Percentiles rank a stretch among this genome's conserved stretches.
These are phyloP conservation scores for Gentiana straminea DNA, from an alignment of 257 asterid genomes.

Conservation along the genomic window DNA sequence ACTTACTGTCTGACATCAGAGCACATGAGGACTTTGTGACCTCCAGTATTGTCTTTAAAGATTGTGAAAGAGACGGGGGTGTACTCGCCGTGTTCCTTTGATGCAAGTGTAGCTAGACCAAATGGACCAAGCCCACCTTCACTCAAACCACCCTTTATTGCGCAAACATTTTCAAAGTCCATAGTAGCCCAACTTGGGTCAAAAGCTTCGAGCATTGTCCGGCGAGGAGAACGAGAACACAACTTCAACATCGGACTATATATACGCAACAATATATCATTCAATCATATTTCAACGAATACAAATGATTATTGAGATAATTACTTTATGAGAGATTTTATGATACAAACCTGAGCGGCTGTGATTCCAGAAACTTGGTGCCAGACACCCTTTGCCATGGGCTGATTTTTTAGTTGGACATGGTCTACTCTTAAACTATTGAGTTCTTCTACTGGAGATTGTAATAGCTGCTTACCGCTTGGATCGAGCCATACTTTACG, in stretches of 20 bases:
- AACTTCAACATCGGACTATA: constrained; percentile 24
- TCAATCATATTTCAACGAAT: constrained; percentile 22
- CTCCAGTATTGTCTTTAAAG: background rate
- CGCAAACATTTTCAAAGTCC: no score
- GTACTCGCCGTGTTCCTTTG: constrained; percentile 44
- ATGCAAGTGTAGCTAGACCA: constrained; percentile 30
- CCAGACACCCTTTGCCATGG: constrained; percentile 16
- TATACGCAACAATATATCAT: constrained; percentile 36
- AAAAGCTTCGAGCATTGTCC: no score
- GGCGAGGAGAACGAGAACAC: no score
- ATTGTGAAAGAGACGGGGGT: constrained; percentile 14
- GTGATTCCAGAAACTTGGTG: constrained; percentile 36
- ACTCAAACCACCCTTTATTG: no score
- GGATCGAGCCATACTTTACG: constrained; percentile 31
- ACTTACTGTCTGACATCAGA: constrained; percentile 51
- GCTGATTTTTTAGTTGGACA: constrained; percentile 9
- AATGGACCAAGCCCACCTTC: no score
- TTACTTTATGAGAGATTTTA: background rate
- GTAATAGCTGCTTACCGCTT: constrained; percentile 37
- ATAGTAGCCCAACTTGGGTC: no score
- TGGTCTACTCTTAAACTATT: constrained; percentile 25
- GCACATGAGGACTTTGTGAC: constrained; percentile 51
- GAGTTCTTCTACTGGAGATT: constrained; percentile 44
- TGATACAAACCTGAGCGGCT: constrained; percentile 23
- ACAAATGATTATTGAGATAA: no score